Evolutionary conservation across 2,329 filamentous ascomycete species (phyloP).

Genomic region (Calonectria montana): DNA sequence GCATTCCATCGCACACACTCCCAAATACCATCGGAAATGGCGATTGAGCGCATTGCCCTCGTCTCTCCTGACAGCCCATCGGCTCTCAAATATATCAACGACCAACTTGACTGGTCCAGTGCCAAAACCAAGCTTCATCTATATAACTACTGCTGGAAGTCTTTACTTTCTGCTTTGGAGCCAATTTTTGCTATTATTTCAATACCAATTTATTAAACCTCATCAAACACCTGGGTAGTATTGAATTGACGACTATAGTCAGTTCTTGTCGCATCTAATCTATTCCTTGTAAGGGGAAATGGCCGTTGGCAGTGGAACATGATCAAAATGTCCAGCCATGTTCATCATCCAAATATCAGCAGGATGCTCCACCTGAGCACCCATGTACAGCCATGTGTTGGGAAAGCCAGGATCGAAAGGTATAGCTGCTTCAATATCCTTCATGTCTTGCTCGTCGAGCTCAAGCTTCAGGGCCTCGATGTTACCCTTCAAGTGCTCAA

Average conservation of each 20-base stretch:
- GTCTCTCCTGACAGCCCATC: too few relatives aligned
- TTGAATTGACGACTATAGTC: neutral
- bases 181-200: too few relatives aligned
- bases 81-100: too few relatives aligned
- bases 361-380: neutral
- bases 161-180: too few relatives aligned
- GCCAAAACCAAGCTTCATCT: too few relatives aligned
- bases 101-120: too few relatives aligned
- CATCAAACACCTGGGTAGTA: neutral
- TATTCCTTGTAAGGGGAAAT: neutral
- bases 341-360: neutral
- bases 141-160: too few relatives aligned
- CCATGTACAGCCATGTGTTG: neutral
- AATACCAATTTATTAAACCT: neutral
- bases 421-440: neutral
- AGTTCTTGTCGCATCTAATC: neutral
- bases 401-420: constrained; percentile 8
- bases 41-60: too few relatives aligned
- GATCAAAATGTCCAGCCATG: neutral
- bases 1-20: too few relatives aligned
- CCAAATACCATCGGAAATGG: too few relatives aligned
- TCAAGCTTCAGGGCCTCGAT: neutral
- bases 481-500: neutral
- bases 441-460: neutral
- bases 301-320: neutral